phyloP scores from a whole-genome alignment of 805 yeast species.

The Myxozyma mucilagina region DNA sequence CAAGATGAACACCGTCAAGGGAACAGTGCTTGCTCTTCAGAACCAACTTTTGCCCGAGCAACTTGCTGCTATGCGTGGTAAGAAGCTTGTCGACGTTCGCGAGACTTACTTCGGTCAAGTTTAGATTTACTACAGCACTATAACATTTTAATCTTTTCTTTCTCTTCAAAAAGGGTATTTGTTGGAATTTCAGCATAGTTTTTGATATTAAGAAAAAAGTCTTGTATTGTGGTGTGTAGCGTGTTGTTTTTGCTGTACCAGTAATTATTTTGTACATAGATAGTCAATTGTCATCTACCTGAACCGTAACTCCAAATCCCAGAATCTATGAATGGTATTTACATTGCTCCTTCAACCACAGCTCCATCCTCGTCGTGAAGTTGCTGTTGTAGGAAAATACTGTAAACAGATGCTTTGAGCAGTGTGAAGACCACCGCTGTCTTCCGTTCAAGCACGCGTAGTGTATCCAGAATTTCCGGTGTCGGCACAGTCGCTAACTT shows the following conservation, averaged over 20 bases:
- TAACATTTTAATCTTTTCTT: neutral
- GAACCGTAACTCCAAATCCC: neutral
- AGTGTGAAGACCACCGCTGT: slow-evolving; percentile 64
- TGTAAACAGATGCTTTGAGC: slow-evolving; percentile 70
- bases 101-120: slow-evolving; percentile 59
- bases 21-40: slow-evolving; percentile 78
- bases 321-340: neutral
- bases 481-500: slow-evolving; percentile 26
- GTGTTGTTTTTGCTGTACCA: neutral
- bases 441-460: slow-evolving; percentile 63
- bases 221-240: neutral
- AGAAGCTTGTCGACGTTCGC: slow-evolving; percentile 89
- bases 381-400: slow-evolving; percentile 54
- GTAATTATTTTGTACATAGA: neutral
- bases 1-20: slow-evolving; percentile 91
- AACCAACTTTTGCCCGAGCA: slow-evolving; percentile 83
- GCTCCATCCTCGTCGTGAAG: slow-evolving; percentile 30
- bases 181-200: neutral
- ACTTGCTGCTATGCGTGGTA: slow-evolving; percentile 88
- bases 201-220: neutral
- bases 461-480: slow-evolving; percentile 48
- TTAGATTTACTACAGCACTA: neutral
- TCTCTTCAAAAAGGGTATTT: neutral
- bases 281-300: neutral
- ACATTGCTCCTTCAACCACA: neutral